Percentiles rank a stretch among this genome's conserved stretches.
Conservation (phyloP, 345 rosid genomes). For the Boechera stricta region DNA sequence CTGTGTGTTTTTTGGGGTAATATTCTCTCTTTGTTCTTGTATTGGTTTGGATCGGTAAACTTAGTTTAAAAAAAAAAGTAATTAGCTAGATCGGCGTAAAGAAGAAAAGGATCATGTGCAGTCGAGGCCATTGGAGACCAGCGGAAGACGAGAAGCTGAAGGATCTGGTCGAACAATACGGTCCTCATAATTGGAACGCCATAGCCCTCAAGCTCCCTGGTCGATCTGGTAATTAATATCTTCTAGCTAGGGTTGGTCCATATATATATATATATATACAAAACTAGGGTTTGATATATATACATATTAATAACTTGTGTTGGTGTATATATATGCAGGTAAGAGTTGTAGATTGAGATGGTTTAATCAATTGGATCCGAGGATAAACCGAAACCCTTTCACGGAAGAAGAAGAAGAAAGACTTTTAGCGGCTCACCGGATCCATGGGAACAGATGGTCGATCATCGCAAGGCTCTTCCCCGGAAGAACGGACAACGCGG, state of each 20-base stretch:
- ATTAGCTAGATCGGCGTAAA: slow-evolving; percentile 21
- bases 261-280: slow-evolving; percentile 10
- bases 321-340: slow-evolving; percentile 50
- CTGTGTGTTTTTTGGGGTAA: not conserved
- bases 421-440: slow-evolving; percentile 72
- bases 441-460: slow-evolving; percentile 95
- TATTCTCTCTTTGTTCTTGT: not conserved
- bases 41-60: not conserved
- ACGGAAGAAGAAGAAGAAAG: slow-evolving; percentile 93
- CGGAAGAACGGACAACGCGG: slow-evolving; percentile 94
- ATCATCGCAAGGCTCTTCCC: slow-evolving; percentile 82
- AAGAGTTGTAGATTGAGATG: slow-evolving; percentile 97
- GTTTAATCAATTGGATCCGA: slow-evolving; percentile 94
- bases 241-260: slow-evolving; percentile 13
- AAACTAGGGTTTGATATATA: slow-evolving; percentile 29
- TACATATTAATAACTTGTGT: not conserved
- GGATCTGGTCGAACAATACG: slow-evolving; percentile 66
- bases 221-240: slow-evolving; percentile 59
- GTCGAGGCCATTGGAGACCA: slow-evolving; percentile 83
- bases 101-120: slow-evolving; percentile 54
- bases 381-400: slow-evolving; percentile 85
- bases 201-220: slow-evolving; percentile 76
- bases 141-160: slow-evolving; percentile 74
- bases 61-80: not conserved
- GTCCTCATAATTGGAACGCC: slow-evolving; percentile 90